These are phyloP conservation scores for Solanum chmielewskii DNA, from an alignment of 257 asterid species.

Conservation along the genomic window DNA sequence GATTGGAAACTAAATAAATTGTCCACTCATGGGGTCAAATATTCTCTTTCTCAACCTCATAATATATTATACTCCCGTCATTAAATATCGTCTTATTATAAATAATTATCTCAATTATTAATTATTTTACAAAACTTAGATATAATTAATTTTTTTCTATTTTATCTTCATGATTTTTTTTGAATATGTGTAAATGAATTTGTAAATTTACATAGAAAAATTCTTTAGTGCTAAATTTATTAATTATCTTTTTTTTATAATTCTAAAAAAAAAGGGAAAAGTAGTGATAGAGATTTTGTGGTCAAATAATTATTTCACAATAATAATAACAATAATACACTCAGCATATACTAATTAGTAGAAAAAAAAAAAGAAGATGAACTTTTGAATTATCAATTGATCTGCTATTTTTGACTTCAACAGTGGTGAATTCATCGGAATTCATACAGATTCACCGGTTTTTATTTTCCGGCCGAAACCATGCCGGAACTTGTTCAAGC, in stretches of 20 bases:
- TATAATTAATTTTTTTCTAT: not conserved
- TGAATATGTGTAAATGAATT: not conserved
- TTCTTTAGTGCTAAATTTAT: too few species aligned
- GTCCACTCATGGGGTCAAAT: not conserved
- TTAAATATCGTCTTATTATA: too few species aligned
- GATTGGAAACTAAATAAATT: too few species aligned
- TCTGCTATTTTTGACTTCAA: not conserved
- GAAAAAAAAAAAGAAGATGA: too few species aligned
- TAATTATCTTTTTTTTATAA: too few species aligned
- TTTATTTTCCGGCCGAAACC: not conserved
- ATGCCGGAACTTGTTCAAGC: conserved; percentile 81
- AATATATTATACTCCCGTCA: not conserved
- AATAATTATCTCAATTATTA: too few species aligned
- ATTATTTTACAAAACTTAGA: too few species aligned
- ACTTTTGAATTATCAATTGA: not conserved
- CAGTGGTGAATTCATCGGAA: not conserved
- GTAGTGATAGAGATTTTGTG: not conserved
- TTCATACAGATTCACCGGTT: not conserved
- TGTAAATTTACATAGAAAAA: not conserved
- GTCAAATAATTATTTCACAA: not conserved
- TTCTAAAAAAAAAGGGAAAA: too few species aligned
- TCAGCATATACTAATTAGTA: not conserved
- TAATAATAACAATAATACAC: not conserved
- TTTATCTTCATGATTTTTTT: too few species aligned
- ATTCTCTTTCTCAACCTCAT: not conserved